Base-by-base conservation (phyloP, 352 stramenopile genomes). In the Phytopythium boreale region DNA sequence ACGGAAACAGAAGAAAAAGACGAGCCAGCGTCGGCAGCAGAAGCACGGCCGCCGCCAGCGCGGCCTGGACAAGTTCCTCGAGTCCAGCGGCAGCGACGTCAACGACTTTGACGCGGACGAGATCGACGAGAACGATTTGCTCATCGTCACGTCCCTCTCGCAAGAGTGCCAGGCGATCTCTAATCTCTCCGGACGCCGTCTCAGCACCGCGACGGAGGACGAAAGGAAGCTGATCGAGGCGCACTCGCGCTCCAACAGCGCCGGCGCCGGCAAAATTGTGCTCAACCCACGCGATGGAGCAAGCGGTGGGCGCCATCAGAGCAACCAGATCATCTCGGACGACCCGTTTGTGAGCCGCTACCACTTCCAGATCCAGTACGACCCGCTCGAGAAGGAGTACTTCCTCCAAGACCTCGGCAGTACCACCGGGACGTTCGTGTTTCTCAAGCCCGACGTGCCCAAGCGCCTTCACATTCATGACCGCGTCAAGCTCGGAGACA, bases 301-400 rank as follows among this genome's bases (percentile, higher is more conserved):
- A 9, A 67, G 64, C 10, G 87, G 87, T 39, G 87, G 87, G 36
- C 87, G 87, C 19, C 83, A 93, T 62, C 70, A 84, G 36, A 90
- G 74, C 71, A 95, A 93, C 65, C 83, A 93, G 61, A 93, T 95
- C 67, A 88, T 95, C 58, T 87, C 89, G 41, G 80, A 95, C 68
- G 87, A 95, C 55, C 82, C 81, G 64, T 92, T 87, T 68, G 87
- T 95, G 66, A 93, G 83, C 34, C 84, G 87, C 7, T 84, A 81
- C 55, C 87, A 95, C 56, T 95, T 95, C 64, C 74, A 80, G 59
- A 88, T 95, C 61, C 72, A 77, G 56, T 95, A 92, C 64, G 84
- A 93, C 52, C 64, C 80, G 19, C 78, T 92, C 64, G 84, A 95
- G 68, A 93, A 92, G 61, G 84, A 90, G 59, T 95, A 93, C 60